Evolutionary conservation across 768 basidiomycete species (phyloP), one percentile per base, ranked within the genome.

Genomic region (Fomitopsis pulvina): DNA sequence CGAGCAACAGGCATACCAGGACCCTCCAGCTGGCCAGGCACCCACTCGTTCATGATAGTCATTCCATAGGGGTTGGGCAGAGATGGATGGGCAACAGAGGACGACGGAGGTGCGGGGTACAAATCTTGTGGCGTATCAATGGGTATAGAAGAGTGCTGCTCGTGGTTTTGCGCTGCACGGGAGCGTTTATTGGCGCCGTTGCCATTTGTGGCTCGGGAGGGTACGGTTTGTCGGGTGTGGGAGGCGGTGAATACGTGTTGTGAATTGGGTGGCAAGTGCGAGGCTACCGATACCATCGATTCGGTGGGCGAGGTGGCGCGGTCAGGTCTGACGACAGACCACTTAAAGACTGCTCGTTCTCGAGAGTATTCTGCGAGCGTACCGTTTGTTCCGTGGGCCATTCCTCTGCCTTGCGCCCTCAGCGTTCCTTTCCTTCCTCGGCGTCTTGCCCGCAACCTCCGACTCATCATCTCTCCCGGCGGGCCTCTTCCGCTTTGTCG

Each of bases 1-100:
- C 83, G 70, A 37, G 77, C 72, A 5, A 85, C 77, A 11, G 87
- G 85, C 81, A 89, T 84, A 0, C 87, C 87, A 9, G 87, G 87
- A 2, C 87, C 87, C 57, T 87, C 85, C 25, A 88, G 71, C 52
- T 79, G 79, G 22, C 77, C 71, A 27, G 66, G 78, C 4, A 77
- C 69, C 53, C 55, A 65, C 45, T 57, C 66, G 52, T 55, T 43
- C 21, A 43, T 34, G 8, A 52, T 42, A 29, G 51, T 51, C 24
- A 52, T 56, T 22, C 49, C 38, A 45, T 62, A 70, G 54, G 76
- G 66, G 68, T 73, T n/a, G 5, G 80, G 76, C 4, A 84, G 71
- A 0, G 81, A 80, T 0, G 83, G 76, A 53, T 83, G 83, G 21
- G 63, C 57, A 21, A 68, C 52, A 8, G 75, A 73, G 5, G 80